Conservation (phyloP, 2,329 filamentous ascomycete genomes). For the Apiospora saccharicola region DNA sequence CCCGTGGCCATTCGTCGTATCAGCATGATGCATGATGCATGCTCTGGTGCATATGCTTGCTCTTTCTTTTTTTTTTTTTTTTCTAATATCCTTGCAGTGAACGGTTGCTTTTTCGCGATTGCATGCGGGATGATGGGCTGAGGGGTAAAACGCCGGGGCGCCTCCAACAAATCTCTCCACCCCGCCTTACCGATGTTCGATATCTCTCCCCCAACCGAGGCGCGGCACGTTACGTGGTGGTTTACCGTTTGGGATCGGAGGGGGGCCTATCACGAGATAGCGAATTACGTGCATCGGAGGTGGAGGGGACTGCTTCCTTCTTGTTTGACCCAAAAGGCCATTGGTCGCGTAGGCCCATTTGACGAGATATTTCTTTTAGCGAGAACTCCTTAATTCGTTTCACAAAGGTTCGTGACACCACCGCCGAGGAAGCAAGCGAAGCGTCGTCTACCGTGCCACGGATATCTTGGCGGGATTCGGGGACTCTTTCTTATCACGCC, state of each 20-base stretch:
- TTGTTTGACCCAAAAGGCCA: not conserved
- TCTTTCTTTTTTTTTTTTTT: not conserved
- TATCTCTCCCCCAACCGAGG: not conserved
- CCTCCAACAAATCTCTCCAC: not conserved
- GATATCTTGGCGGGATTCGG: not conserved
- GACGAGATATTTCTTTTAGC: not conserved
- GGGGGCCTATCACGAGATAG: not conserved
- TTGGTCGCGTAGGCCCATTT: not conserved
- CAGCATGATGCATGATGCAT: not conserved
- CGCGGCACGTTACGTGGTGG: not conserved
- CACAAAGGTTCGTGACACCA: not conserved
- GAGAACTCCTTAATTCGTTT: not conserved
- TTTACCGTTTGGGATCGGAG: not conserved
- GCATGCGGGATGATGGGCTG: not conserved
- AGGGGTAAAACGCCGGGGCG: not conserved
- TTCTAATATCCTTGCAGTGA: not conserved
- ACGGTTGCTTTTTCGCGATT: not conserved
- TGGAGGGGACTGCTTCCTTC: not conserved
- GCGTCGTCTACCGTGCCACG: not conserved
- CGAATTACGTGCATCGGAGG: not conserved
- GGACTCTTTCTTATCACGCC: not conserved
- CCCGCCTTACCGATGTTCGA: not conserved
- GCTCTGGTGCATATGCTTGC: not conserved
- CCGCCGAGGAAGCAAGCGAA: not conserved
- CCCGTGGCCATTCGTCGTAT: not conserved